Conservation (phyloP, 306 rosid species). For the Crotalaria pallida region DNA sequence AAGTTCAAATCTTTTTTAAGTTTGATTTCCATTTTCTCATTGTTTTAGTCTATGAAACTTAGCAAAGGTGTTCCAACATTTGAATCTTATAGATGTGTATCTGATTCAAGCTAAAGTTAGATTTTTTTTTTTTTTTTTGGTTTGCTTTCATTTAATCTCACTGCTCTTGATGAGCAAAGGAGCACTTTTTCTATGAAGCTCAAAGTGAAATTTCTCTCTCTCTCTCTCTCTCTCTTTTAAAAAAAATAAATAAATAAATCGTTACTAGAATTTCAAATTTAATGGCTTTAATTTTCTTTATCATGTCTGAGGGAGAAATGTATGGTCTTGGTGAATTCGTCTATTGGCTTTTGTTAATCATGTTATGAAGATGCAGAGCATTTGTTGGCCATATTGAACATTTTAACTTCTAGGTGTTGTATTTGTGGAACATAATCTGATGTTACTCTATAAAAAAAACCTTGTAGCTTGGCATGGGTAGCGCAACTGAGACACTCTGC, state of each 20-base stretch:
- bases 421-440: not conserved
- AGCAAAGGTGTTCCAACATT: not conserved
- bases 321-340: not conserved
- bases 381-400: not conserved
- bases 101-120: not conserved
- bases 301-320: not conserved
- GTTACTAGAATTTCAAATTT: not conserved
- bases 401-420: not conserved
- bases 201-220: not conserved
- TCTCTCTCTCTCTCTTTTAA: no score
- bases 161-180: not conserved
- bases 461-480: conserved; percentile 79
- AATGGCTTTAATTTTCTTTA: not conserved
- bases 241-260: no score
- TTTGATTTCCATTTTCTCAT: not conserved
- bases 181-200: not conserved
- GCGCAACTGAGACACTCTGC: conserved; percentile 85
- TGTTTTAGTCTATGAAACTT: not conserved
- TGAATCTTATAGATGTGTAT: not conserved
- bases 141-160: not conserved
- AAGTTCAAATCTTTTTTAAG: not conserved
- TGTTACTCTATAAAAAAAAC: not conserved
- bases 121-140: not conserved
- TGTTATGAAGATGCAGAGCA: not conserved
- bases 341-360: not conserved